Base-by-base conservation (phyloP, 805 yeast genomes). In the Zygosaccharomyces siamensis region DNA sequence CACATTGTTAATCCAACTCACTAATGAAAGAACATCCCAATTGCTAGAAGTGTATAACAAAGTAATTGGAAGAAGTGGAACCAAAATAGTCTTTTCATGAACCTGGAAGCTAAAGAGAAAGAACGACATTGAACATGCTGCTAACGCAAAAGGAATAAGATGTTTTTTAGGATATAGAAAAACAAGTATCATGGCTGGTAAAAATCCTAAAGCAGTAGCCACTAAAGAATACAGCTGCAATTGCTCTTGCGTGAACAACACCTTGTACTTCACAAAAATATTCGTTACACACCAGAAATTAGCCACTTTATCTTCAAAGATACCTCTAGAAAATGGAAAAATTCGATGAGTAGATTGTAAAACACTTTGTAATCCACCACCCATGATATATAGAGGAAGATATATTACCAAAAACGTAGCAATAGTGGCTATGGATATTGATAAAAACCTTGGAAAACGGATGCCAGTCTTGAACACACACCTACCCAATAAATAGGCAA, bases 221-320 rank as follows among this genome's bases (percentile, higher is more conserved):
- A 72, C 40, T 32, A 85, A 63, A 1, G 93, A 80, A 5, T 79
- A 53, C 26, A 72, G 60, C 51, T 87, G 86, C 39, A 93, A 72
- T 57, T 85, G 78, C 11, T 72, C 68, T 14, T 74, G 72, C 2
- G 79, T 63, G 59, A 86, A 84, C 0, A 74, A 43, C 4, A 68
- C 58, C 54, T 78, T 81, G 61, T 88, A 84, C 64, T 92, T 92
- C 62, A 90, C 65, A 8, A 89, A 53, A 0, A 85, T 72, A 64
- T 93, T 93, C 1, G 89, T 72, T n/a, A 96, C 84, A 67, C 98
- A 90, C 99, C 99, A 93, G 60, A 93, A 85, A 63, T 90, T 93
- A 35, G 96, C 96, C 12, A 93, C 98, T 64, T 93, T 93, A 63
- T 93, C 98, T 66, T 93, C 99, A 75, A 95, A 93, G 6, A 93